These are phyloP conservation scores for Centaurea solstitialis DNA, from an alignment of 129 eudicot species.

Conservation along the genomic window DNA sequence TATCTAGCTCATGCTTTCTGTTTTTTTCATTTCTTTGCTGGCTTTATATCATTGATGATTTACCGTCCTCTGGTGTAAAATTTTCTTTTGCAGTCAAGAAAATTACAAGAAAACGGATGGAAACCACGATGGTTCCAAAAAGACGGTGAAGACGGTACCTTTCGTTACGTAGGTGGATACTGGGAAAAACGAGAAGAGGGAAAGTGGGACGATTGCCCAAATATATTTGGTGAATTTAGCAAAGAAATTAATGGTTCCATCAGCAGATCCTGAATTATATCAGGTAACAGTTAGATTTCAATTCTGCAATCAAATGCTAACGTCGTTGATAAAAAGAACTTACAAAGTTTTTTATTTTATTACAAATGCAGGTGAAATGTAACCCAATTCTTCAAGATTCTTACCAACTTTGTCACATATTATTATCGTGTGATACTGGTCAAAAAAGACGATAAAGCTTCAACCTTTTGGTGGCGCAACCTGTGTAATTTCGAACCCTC, in stretches of 20 bases:
- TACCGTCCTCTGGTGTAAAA: background rate
- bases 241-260: slow-evolving; percentile 37
- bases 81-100: slow-evolving; percentile 67
- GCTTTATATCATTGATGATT: background rate
- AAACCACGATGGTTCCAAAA: slow-evolving; percentile 74
- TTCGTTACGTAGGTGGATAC: slow-evolving; percentile 69
- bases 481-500: background rate
- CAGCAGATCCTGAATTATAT: slow-evolving; percentile 38
- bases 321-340: background rate
- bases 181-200: slow-evolving; percentile 72
- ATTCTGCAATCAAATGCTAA: background rate
- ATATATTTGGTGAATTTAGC: slow-evolving; percentile 65
- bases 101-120: slow-evolving; percentile 90
- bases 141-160: slow-evolving; percentile 64
- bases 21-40: background rate
- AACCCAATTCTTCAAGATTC: slow-evolving; percentile 19
- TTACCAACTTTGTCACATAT: slow-evolving; percentile 10
- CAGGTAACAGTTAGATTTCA: background rate
- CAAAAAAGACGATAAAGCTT: background rate
- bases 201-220: slow-evolving; percentile 73
- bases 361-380: background rate
- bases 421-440: background rate
- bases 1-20: slow-evolving; percentile 18
- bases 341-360: background rate
- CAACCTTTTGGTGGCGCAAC: background rate